Percentiles rank a stretch among this genome's conserved stretches.
Conservation (phyloP, 1,284 basidiomycete species). For the Naganishia cerealis region DNA sequence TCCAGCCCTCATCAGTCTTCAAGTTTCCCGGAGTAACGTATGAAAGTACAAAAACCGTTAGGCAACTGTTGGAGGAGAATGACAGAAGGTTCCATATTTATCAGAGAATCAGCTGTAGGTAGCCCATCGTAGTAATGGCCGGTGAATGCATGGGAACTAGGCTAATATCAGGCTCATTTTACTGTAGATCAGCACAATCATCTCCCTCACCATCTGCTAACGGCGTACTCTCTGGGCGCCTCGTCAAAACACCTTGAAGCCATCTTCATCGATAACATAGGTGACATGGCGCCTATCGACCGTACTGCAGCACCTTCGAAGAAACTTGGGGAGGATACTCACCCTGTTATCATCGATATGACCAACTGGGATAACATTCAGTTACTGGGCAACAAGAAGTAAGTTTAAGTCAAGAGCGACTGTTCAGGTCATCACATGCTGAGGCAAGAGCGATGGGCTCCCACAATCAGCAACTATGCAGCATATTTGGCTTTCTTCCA, state of each 20-base stretch:
- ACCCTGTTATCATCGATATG: slow-evolving; percentile 53
- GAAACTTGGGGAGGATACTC: slow-evolving; percentile 47
- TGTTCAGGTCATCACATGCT: not conserved
- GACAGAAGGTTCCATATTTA: slow-evolving; percentile 63
- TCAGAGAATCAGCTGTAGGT: slow-evolving; percentile 48
- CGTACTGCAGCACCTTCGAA: slow-evolving; percentile 48
- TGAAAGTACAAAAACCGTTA: slow-evolving; percentile 57
- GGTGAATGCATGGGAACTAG: slow-evolving; percentile 34
- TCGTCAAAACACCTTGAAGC: slow-evolving; percentile 59
- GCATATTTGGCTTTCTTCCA: slow-evolving; percentile 64
- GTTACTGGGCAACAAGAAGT: slow-evolving; percentile 62
- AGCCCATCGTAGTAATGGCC: not conserved
- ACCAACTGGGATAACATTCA: slow-evolving; percentile 60
- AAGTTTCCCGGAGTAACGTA: slow-evolving; percentile 59
- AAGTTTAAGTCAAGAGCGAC: slow-evolving; percentile 35
- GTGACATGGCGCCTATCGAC: slow-evolving; percentile 57
- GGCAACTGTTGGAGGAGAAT: slow-evolving; percentile 62
- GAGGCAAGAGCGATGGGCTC: not conserved
- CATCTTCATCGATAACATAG: slow-evolving; percentile 42
- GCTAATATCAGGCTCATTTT: slow-evolving; percentile 45
- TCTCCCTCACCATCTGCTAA: slow-evolving; percentile 58
- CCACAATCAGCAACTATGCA: slow-evolving; percentile 57
- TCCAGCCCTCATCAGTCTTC: slow-evolving; percentile 40
- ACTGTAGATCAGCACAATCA: slow-evolving; percentile 61
- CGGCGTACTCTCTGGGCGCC: slow-evolving; percentile 66